phyloP scores from a whole-genome alignment of 2,329 filamentous ascomycete species.

The Phyllosticta ampelicida region DNA sequence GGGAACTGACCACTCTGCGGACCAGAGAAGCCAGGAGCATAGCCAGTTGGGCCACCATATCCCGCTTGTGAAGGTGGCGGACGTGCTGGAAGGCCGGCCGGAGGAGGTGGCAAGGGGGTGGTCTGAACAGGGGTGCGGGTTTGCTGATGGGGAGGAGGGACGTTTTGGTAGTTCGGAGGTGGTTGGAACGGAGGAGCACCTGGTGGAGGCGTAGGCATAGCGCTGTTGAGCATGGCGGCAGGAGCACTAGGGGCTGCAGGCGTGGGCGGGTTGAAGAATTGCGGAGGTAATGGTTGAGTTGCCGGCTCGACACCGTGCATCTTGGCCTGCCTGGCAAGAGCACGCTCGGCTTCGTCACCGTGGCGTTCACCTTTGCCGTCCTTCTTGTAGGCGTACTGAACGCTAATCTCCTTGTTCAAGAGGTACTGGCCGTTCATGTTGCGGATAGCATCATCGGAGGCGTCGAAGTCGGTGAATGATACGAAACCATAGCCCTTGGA shows the following conservation, averaged over 20 bases:
- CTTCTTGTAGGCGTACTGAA: slow-evolving; percentile 99
- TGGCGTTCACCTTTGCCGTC: slow-evolving; percentile 95
- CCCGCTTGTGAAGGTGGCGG: slow-evolving; percentile 59
- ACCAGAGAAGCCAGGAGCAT: slow-evolving; percentile 32
- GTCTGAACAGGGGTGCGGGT: slow-evolving; percentile 17
- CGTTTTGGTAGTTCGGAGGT: slow-evolving; percentile 26
- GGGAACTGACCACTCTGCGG: slow-evolving; percentile 18
- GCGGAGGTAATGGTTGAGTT: slow-evolving; percentile 62
- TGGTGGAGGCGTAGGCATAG: slow-evolving; percentile 21
- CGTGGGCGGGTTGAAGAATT: slow-evolving; percentile 46
- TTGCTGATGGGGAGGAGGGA: slow-evolving; percentile 29
- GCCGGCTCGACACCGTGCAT: slow-evolving; percentile 86
- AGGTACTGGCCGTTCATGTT: slow-evolving; percentile 96
- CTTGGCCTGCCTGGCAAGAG: slow-evolving; percentile 83
- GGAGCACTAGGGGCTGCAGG: slow-evolving; percentile 32
- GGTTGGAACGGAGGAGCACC: slow-evolving; percentile 21
- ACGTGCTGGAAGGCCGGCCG: slow-evolving; percentile 51
- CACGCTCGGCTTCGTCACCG: slow-evolving; percentile 85
- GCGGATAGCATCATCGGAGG: slow-evolving; percentile 78
- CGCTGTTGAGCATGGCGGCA: slow-evolving; percentile 33
- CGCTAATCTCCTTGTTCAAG: slow-evolving; percentile 91
- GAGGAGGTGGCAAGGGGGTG: slow-evolving; percentile 48
- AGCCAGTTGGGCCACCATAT: slow-evolving; percentile 54
- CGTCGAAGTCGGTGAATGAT: slow-evolving; percentile 85
- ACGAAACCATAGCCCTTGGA: slow-evolving; percentile 97